These are phyloP conservation scores for Lipomyces orientalis DNA, from an alignment of 805 yeast genomes.

Conservation along the genomic window DNA sequence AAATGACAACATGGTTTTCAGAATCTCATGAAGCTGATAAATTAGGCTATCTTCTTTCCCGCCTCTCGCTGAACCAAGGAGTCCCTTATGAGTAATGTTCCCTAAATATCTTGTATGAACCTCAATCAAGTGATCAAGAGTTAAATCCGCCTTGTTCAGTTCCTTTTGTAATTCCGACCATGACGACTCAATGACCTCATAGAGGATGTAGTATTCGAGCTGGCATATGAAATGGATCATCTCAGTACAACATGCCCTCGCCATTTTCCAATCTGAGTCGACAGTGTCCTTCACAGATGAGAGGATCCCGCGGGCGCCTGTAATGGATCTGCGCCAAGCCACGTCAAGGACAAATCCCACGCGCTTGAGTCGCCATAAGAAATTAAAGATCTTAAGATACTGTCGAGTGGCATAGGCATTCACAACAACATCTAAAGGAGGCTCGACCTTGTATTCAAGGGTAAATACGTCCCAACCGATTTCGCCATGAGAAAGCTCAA, in stretches of 20 bases:
- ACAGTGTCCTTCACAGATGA: conserved; percentile 20
- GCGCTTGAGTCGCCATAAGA: conserved; percentile 78
- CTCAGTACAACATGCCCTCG: conserved; percentile 40
- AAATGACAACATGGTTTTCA: conserved; percentile 43
- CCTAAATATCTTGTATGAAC: conserved; percentile 46
- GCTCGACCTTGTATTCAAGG: conserved; percentile 64
- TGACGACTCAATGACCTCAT: conserved; percentile 48
- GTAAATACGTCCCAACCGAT: conserved; percentile 94
- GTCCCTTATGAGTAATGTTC: conserved; percentile 44
- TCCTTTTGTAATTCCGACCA: conserved; percentile 44
- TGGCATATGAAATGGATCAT: conserved; percentile 47
- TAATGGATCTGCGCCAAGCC: conserved; percentile 53
- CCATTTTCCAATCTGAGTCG: conserved; percentile 39
- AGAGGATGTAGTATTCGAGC: conserved; percentile 47
- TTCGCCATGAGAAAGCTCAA: conserved; percentile 73
- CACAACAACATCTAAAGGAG: conserved; percentile 64
- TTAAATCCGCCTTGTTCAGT: conserved; percentile 40
- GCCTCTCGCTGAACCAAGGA: conserved; percentile 43
- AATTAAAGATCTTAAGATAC: conserved; percentile 81
- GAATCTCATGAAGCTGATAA: conserved; percentile 44
- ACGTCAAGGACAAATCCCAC: conserved; percentile 57
- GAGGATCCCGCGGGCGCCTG: conserved; percentile 40
- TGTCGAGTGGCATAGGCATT: conserved; percentile 53
- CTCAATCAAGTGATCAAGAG: conserved; percentile 46
- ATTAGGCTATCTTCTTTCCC: conserved; percentile 34